Evolutionary conservation across 768 basidiomycete genomes (phyloP).

Genomic region (Russula earlei): DNA sequence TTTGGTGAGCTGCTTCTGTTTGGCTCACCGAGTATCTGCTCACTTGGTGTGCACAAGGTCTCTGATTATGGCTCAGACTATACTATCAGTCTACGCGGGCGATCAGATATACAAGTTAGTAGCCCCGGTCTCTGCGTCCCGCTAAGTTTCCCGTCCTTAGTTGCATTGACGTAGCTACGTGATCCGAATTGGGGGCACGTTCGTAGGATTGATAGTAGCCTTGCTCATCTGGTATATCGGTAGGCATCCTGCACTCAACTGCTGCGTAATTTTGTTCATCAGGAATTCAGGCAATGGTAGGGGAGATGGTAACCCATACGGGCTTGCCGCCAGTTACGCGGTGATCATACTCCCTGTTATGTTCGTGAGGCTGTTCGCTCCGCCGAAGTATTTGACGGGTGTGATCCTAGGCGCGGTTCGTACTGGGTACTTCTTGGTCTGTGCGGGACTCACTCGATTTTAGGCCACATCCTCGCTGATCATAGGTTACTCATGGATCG

Average conservation of each 20-base stretch:
- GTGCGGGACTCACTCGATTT: neutral
- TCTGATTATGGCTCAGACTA: conserved; percentile 53
- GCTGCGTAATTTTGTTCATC: neutral
- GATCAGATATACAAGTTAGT: conserved; percentile 46
- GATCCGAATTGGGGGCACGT: conserved; percentile 37
- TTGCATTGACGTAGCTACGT: conserved; percentile 30
- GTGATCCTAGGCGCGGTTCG: conserved; percentile 32
- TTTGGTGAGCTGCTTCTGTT: conserved; percentile 30
- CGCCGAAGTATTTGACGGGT: conserved; percentile 31
- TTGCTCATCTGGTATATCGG: conserved; percentile 45
- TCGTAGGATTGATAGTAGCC: conserved; percentile 37
- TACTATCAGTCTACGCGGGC: conserved; percentile 44
- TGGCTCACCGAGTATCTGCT: neutral
- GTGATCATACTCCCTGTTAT: conserved; percentile 39
- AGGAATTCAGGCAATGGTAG: conserved; percentile 30
- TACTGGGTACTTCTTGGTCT: conserved; percentile 4
- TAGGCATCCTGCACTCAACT: conserved; percentile 1
- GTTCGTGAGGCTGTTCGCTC: conserved; percentile 40
- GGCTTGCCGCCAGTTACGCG: conserved; percentile 38
- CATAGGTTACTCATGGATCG: conserved; percentile 50
- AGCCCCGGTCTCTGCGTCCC: neutral
- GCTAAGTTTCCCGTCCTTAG: neutral
- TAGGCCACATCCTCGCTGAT: conserved; percentile 42
- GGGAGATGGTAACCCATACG: conserved; percentile 45
- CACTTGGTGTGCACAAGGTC: conserved; percentile 29